These are phyloP conservation scores for Graphiopsis chlorocephala DNA, from an alignment of 2,329 filamentous ascomycete species.

Conservation along the genomic window DNA sequence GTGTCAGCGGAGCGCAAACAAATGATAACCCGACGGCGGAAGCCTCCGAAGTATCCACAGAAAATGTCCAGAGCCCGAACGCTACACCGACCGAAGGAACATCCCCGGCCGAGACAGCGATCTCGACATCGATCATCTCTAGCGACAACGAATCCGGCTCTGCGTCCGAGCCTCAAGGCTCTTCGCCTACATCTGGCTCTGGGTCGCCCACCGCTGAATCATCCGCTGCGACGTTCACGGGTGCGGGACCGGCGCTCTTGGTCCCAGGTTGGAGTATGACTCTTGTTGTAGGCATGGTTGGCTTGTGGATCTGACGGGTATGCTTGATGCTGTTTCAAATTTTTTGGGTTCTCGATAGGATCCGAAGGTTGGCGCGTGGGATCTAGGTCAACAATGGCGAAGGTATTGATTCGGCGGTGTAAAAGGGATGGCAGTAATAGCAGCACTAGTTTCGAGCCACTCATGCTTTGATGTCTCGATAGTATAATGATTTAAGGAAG, in stretches of 20 bases:
- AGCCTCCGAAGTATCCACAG: background rate
- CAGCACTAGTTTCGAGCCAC: too few relatives aligned
- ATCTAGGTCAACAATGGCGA: too few relatives aligned
- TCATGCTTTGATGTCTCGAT: too few relatives aligned
- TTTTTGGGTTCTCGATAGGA: too few relatives aligned
- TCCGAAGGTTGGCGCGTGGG: too few relatives aligned
- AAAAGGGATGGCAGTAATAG: too few relatives aligned
- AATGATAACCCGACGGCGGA: background rate
- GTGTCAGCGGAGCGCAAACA: background rate
- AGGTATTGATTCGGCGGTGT: too few relatives aligned
- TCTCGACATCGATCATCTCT: background rate
- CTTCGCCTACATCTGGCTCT: background rate
- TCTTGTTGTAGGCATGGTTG: background rate
- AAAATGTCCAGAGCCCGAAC: background rate
- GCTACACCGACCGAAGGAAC: background rate
- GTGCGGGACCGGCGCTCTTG: background rate
- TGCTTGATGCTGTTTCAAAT: too few relatives aligned
- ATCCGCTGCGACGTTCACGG: background rate
- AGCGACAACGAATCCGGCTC: background rate
- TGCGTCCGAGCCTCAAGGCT: background rate
- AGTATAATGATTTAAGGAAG: too few relatives aligned
- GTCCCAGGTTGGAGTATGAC: background rate
- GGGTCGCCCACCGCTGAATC: background rate
- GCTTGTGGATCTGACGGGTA: background rate
- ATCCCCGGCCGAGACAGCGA: background rate